phyloP scores from a whole-genome alignment of 2,329 filamentous ascomycete genomes.

The Epicoccum sorghinum region DNA sequence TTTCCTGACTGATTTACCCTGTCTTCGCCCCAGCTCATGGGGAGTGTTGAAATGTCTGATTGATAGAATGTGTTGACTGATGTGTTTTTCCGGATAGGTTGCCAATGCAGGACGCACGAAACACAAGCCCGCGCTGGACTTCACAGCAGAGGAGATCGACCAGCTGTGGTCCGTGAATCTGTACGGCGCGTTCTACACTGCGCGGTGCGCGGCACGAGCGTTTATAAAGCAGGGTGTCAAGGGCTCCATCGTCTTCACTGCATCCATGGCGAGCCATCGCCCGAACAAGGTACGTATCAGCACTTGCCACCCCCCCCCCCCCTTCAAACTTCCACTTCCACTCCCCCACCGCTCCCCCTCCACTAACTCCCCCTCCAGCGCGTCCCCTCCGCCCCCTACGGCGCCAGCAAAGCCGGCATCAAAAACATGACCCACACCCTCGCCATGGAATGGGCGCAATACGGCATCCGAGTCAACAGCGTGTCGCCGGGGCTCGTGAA shows the following conservation, averaged over 20 bases:
- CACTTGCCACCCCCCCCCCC: too few species aligned
- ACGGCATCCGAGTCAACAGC: constrained; percentile 47
- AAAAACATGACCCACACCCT: constrained; percentile 53
- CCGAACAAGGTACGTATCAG: constrained; percentile 47
- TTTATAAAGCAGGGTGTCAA: constrained; percentile 55
- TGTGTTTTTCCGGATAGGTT: constrained; percentile 20
- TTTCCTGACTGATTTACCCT: too few species aligned
- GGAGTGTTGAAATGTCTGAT: too few species aligned
- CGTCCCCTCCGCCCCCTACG: constrained; percentile 50
- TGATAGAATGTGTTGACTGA: too few species aligned
- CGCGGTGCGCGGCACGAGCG: constrained; percentile 50
- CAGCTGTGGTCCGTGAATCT: constrained; percentile 54
- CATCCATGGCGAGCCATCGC: constrained; percentile 55
- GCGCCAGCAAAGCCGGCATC: constrained; percentile 53
- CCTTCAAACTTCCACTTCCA: too few species aligned
- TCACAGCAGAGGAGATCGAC: constrained; percentile 56
- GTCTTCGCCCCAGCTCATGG: too few species aligned
- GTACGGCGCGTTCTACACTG: constrained; percentile 55
- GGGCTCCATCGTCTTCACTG: constrained; percentile 56
- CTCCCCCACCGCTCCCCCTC: background rate
- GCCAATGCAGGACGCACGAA: constrained; percentile 59
- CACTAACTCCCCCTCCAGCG: constrained; percentile 12
- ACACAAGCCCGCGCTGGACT: constrained; percentile 59
- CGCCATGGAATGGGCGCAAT: constrained; percentile 49
- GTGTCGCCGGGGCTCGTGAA: constrained; percentile 47